phyloP scores from a whole-genome alignment of 176 grass and related monocot species.

The Phoenix roebelenii region DNA sequence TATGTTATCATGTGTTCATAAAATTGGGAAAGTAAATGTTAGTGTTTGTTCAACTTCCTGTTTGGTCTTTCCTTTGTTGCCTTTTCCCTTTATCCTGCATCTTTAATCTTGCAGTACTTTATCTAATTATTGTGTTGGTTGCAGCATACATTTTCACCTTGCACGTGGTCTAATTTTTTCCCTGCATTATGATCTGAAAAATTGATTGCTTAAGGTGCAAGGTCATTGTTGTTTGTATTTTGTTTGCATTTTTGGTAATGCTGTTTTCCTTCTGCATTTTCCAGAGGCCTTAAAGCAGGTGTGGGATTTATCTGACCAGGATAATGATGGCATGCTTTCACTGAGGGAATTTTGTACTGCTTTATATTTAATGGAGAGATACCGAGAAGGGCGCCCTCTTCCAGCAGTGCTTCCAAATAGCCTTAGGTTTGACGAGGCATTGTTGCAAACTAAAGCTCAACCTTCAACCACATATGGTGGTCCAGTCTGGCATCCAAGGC shows the following conservation, averaged over 20 bases:
- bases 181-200: no score
- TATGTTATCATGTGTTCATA: no score
- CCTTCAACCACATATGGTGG: constrained; percentile 50
- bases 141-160: no score
- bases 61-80: no score
- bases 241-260: constrained; percentile 19
- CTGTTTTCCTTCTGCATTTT: constrained; percentile 14
- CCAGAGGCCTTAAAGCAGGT: constrained; percentile 90
- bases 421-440: constrained; percentile 78
- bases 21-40: no score
- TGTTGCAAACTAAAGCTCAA: constrained; percentile 74
- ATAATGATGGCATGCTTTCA: constrained; percentile 97
- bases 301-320: constrained; percentile 99
- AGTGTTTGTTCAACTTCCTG: no score
- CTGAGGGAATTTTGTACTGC: constrained; percentile 90
- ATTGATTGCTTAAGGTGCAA: background rate
- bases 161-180: background rate
- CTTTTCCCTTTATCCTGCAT: no score
- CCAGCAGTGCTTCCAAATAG: constrained; percentile 69
- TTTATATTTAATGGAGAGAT: constrained; percentile 93
- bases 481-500: constrained; percentile 34
- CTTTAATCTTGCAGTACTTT: no score
- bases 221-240: constrained; percentile 6
- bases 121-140: no score
- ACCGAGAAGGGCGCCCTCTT: constrained; percentile 69